Evolutionary conservation across 129 eudicot species (phyloP), one percentile per base, ranked within the genome.

Genomic region (Ambrosia artemisiifolia): DNA sequence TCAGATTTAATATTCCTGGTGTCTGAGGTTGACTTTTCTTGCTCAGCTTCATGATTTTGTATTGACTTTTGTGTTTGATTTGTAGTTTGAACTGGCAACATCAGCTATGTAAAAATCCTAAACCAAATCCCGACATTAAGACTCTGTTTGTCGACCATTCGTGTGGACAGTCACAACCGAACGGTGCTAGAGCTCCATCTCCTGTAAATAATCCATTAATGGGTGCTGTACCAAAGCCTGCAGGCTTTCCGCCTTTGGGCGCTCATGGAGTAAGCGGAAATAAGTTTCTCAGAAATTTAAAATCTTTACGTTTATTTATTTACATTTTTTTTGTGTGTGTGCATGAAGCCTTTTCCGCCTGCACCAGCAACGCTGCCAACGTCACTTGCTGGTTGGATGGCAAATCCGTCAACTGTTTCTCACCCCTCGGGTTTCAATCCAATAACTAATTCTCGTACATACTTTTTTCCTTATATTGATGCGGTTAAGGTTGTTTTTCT

Each of bases 31-130:
- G 63, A 67, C 24, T 38, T 47, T 69, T 69, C 24, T 60, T 13
- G 13, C 33, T 42, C 71, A 24, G 48, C 12, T 44, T 78, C 49
- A 43, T 49, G 36, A 40, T 63, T 60, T 60, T 7, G 1, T 42
- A 57, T 33, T 81, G 67, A 72, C 72, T 42, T 55, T 7, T 65
- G 24, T 61, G 69, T 54, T 77, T 36, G 18, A 47, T 32, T 75
- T 77, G 83, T 82, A 92, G 96, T 78, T 83, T 88, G 79, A 92
- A 88, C 65, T 92, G 96, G 65, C 98, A 92, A 77, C 98, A 92
- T 78, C 98, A 87, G 78, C 84, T 92, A 6, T 92, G 96, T 84
- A 88, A 92, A 70, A 88, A 68, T 50, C 96, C 97, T 13, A 84
- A 85, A 75, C 89, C 96, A 43, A 92, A 88, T 85, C 96, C 96